Percentiles rank a stretch among this genome's conserved stretches.
These are phyloP conservation scores for Mycena sp. DNA, from an alignment of 1,284 basidiomycete genomes.

Conservation along the genomic window DNA sequence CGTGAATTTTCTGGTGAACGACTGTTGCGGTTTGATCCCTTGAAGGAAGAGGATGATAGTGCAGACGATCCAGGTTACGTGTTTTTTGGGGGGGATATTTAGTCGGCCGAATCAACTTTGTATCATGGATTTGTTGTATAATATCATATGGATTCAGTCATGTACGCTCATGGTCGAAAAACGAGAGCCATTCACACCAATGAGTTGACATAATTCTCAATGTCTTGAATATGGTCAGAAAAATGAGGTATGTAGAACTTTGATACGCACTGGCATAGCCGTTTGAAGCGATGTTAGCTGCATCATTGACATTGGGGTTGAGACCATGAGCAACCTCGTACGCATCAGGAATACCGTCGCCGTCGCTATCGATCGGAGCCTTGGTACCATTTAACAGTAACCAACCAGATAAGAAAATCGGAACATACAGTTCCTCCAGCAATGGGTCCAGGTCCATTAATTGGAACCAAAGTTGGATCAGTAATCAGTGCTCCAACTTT, in stretches of 20 bases:
- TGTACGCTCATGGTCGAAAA: background rate
- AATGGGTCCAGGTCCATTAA: slow-evolving; percentile 45
- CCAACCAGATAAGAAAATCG: background rate
- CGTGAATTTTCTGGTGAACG: slow-evolving; percentile 5
- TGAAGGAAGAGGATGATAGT: slow-evolving; percentile 18
- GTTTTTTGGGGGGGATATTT: background rate
- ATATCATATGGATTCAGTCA: slow-evolving; percentile 1
- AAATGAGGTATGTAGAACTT: too few species aligned
- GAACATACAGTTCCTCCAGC: slow-evolving; percentile 43
- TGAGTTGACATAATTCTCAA: slow-evolving; percentile 42
- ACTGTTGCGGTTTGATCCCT: slow-evolving; percentile 15
- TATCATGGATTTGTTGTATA: slow-evolving; percentile 18
- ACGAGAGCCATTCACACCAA: slow-evolving; percentile 32
- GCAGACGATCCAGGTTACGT: slow-evolving; percentile 17
- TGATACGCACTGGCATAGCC: slow-evolving; percentile 49
- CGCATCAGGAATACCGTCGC: slow-evolving; percentile 40
- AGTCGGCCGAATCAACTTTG: slow-evolving; percentile 1
- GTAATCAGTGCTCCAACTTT: slow-evolving; percentile 45
- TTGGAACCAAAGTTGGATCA: slow-evolving; percentile 35
- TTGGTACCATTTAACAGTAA: slow-evolving; percentile 12
- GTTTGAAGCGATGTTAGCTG: slow-evolving; percentile 44
- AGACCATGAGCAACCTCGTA: slow-evolving; percentile 47
- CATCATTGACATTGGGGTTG: slow-evolving; percentile 45
- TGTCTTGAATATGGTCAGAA: too few species aligned
- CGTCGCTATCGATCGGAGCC: slow-evolving; percentile 44